Conservation (phyloP, 2,329 filamentous ascomycete genomes). For the Xylariaceae sp. region DNA sequence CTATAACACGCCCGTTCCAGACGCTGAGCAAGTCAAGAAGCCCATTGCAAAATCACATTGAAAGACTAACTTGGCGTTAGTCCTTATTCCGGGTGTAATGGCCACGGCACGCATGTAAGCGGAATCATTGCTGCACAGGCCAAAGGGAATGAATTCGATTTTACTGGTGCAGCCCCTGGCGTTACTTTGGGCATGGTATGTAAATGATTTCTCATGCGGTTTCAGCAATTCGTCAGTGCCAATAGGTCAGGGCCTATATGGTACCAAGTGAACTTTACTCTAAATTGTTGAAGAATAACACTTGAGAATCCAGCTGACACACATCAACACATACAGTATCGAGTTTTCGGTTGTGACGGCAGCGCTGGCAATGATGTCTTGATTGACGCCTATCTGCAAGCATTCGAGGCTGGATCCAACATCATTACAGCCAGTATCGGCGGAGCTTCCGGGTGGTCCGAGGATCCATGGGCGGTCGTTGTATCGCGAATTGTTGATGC, state of each 20-base stretch:
- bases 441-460: conserved; percentile 47
- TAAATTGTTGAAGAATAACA: too few relatives aligned
- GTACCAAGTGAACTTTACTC: too few relatives aligned
- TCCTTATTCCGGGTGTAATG: conserved; percentile 52
- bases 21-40: conserved; percentile 21
- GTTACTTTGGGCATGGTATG: conserved; percentile 46
- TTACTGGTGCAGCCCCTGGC: conserved; percentile 54
- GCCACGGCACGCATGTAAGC: conserved; percentile 58
- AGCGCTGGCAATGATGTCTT: conserved; percentile 46
- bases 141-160: conserved; percentile 41
- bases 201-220: too few relatives aligned
- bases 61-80: conserved; percentile 29
- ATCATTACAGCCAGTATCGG: conserved; percentile 56
- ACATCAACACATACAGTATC: conserved; percentile 33
- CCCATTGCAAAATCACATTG: background rate
- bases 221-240: too few relatives aligned
- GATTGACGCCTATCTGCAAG: conserved; percentile 56
- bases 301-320: too few relatives aligned
- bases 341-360: conserved; percentile 54
- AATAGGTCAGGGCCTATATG: too few relatives aligned
- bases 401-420: conserved; percentile 56
- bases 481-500: conserved; percentile 50
- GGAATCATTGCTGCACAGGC: conserved; percentile 59
- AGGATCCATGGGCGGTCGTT: conserved; percentile 47
- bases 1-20: conserved; percentile 26